phyloP scores from a whole-genome alignment of 495 filamentous ascomycete species.

The Daldinia caldariorum region DNA sequence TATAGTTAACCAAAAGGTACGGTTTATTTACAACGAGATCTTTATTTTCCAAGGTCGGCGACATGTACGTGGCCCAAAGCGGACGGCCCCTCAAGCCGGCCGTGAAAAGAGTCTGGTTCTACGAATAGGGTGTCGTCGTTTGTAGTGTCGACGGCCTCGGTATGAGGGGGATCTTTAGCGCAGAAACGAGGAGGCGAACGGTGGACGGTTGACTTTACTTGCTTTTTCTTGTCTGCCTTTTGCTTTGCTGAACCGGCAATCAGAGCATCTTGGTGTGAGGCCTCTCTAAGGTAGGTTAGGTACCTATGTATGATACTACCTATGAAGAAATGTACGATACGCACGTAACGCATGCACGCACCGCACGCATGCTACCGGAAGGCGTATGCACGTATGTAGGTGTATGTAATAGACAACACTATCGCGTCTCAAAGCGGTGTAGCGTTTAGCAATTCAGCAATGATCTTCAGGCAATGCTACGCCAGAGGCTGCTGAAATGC shows the following conservation, averaged over 20 bases:
- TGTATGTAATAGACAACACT: conserved; percentile 21
- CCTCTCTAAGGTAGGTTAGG: neutral
- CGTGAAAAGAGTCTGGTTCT: conserved; percentile 18
- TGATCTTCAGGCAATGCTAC: conserved; percentile 38
- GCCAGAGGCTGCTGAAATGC: conserved; percentile 39
- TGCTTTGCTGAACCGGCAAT: conserved; percentile 22
- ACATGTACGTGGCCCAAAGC: conserved; percentile 17
- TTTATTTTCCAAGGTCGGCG: conserved; percentile 16
- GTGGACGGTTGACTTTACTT: neutral
- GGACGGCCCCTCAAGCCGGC: neutral
- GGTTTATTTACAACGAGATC: too few species aligned
- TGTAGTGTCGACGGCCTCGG: neutral
- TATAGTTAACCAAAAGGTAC: too few species aligned
- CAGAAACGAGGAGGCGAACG: neutral
- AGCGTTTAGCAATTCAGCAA: conserved; percentile 30
- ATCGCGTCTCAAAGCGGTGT: conserved; percentile 33
- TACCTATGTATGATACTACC: neutral
- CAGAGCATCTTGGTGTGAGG: neutral
- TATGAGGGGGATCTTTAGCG: neutral
- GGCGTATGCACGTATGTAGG: neutral
- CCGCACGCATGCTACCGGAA: conserved; percentile 3
- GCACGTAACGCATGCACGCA: neutral
- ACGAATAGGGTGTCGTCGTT: conserved; percentile 20
- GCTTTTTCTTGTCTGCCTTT: conserved; percentile 1
- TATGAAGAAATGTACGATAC: neutral